Base-by-base conservation (phyloP, 2,329 filamentous ascomycete species). In the Elsinoe australis region DNA sequence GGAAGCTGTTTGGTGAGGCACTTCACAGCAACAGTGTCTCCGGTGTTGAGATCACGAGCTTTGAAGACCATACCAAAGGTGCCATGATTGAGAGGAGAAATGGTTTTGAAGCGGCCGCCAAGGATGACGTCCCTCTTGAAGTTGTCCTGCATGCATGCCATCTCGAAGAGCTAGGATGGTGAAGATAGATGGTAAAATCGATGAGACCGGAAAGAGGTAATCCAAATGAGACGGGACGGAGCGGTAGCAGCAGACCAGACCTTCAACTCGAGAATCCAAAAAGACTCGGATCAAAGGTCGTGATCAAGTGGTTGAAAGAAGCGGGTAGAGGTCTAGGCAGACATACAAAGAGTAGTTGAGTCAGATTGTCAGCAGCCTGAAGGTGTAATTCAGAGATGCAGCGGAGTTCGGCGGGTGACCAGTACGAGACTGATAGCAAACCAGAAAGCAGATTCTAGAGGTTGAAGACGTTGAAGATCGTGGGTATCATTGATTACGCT, bases 11-110 rank as follows among this genome's bases (percentile, higher is more conserved):
- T 98, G 62, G 87, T 88, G 66, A 96, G 72, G 67, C 90, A 95
- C 72, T 98, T 98, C 76, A 98, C 85, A 53, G 92, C 92, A 58
- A 98, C 92, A 51, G 80, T 77, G 51, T 92, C 75, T 58, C 82
- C 79, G 52, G 85, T 94, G 55, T 74, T 65, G 55, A 82, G 73
- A 65, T 98, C 88, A 64, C 77, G 83, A 52, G 90, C 92, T 70
- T 88, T 82, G 69, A 95, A 95, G 60, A 98, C 92, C 87, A 96
- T 94, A 64, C 92, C 92, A 63, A 96, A 98, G 49, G 92, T 96
- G 59, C 92, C 92, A 76, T 95, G 88, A 65, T 98, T 98, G 71
- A 98, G 84, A 50, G 92, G 89, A 57, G 89, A 86, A 62, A 95
- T 76, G 49, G 89, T 94, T 70, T 85, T 76, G 67, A 92, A 98